Evolutionary conservation across 495 filamentous ascomycete genomes (phyloP), one percentile per base, ranked within the genome.

Genomic region (Evansstolkia leycettana): DNA sequence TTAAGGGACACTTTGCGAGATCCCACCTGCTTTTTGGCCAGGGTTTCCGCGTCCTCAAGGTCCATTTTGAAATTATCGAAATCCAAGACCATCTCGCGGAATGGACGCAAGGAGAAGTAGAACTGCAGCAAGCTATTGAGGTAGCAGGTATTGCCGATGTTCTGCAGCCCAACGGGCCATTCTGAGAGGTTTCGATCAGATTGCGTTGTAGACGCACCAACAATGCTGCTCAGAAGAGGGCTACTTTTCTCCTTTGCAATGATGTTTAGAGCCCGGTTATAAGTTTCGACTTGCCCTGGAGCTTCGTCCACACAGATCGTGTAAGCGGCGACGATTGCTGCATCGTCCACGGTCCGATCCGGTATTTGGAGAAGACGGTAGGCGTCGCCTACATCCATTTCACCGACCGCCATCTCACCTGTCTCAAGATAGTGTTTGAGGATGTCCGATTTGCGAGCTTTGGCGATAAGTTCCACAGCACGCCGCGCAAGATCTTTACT

Each of bases 111-210:
- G 1, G 87, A 86, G 51, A 90, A 95, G 51, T 92, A 87, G 47
- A 92, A 96, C 47, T 99, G 90, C 9, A 99, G 60, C 19, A 99
- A 69, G 53, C 90, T 96, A 60, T 96, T 96, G 26, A 99, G 72
- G 46, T 99, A 99, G 55, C 90, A 99, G 1, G 90, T 99, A 44
- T 95, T 95, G 28, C 89, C 86, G 41, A 95, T 89, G 43, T 96
- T 99, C 28, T 75, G 72, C 9, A 96, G 67, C 0, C 90, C 90
- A 34, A 89, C 79, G 6, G 88, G 87, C 63, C 77, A 76, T 10
- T 74, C 62, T 1, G 52, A 42, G 14, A 61, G 34, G 33, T 60
- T 42, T 23, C 50, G 50, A 41, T 53, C 54, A 5, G 57, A 34
- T 36, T 64, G 51, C 9, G 42, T 41, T 13, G 47, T 47, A 34